phyloP scores from a whole-genome alignment of 176 grass and related monocot species.

The Hsuehochloa calcarea region DNA sequence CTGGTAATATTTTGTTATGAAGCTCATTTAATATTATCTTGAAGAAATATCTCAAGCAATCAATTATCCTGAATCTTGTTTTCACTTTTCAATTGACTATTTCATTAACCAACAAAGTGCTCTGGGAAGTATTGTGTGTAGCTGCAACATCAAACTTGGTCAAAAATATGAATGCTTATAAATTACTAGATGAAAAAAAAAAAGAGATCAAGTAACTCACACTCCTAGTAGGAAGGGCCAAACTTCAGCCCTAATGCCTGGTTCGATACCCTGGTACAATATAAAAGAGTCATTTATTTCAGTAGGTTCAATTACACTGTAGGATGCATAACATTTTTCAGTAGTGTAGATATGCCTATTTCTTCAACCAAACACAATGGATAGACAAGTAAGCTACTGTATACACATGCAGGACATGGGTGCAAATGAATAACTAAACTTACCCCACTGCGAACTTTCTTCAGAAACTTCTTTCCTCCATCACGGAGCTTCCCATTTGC shows the following conservation, averaged over 20 bases:
- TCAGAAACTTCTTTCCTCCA: constrained; percentile 88
- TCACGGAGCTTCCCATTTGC: constrained; percentile 76
- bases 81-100: constrained; percentile 3
- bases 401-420: background rate
- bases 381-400: background rate
- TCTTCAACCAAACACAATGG: background rate
- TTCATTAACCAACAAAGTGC: constrained; percentile 4
- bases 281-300: constrained; percentile 26
- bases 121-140: background rate
- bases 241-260: constrained; percentile 87
- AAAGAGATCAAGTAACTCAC: constrained; percentile 54
- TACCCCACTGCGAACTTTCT: constrained; percentile 96
- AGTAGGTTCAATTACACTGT: constrained; percentile 24
- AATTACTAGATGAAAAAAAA: constrained; percentile 28
- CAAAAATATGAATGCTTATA: constrained; percentile 10
- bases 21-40: constrained; percentile 1
- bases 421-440: constrained; percentile 36
- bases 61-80: background rate
- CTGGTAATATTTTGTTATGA: too few relatives aligned
- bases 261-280: constrained; percentile 75
- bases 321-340: constrained; percentile 7
- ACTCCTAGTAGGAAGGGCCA: constrained; percentile 96
- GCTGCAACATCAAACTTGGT: background rate
- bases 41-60: background rate
- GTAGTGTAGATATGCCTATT: background rate